Evolutionary conservation across 257 asterid species (phyloP).

Genomic region (Primulina eburnea): DNA sequence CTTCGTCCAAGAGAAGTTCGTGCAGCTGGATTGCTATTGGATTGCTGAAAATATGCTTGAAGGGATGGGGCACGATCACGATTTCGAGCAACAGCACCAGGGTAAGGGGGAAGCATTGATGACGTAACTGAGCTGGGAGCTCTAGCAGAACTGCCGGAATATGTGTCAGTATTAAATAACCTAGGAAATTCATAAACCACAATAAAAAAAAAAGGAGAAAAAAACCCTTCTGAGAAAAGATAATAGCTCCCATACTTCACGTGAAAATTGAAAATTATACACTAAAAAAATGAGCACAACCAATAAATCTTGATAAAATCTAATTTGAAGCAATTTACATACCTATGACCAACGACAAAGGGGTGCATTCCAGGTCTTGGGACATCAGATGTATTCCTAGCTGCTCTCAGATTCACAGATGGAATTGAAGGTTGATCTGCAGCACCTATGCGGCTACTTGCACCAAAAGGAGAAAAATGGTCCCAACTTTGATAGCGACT

Average conservation of each 20-base stretch:
- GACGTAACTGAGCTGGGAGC: slow-evolving; percentile 61
- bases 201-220: background rate
- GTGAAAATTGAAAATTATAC: background rate
- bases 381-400: slow-evolving; percentile 52
- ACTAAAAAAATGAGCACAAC: background rate
- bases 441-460: slow-evolving; percentile 44
- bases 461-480: slow-evolving; percentile 45
- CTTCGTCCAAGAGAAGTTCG: slow-evolving; percentile 45
- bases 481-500: slow-evolving; percentile 61
- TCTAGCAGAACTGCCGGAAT: slow-evolving; percentile 47
- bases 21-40: slow-evolving; percentile 43
- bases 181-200: background rate
- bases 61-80: slow-evolving; percentile 63
- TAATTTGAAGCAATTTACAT: slow-evolving; percentile 17
- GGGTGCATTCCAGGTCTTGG: slow-evolving; percentile 68
- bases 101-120: slow-evolving; percentile 53
- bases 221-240: background rate
- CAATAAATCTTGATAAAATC: slow-evolving; percentile 6
- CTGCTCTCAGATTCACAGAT: slow-evolving; percentile 52
- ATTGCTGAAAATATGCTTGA: slow-evolving; percentile 65
- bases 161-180: slow-evolving; percentile 4
- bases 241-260: background rate
- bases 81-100: slow-evolving; percentile 50
- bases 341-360: slow-evolving; percentile 65
- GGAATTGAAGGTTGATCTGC: slow-evolving; percentile 53